phyloP scores from a whole-genome alignment of 768 basidiomycete species.

The Russula sp. region DNA sequence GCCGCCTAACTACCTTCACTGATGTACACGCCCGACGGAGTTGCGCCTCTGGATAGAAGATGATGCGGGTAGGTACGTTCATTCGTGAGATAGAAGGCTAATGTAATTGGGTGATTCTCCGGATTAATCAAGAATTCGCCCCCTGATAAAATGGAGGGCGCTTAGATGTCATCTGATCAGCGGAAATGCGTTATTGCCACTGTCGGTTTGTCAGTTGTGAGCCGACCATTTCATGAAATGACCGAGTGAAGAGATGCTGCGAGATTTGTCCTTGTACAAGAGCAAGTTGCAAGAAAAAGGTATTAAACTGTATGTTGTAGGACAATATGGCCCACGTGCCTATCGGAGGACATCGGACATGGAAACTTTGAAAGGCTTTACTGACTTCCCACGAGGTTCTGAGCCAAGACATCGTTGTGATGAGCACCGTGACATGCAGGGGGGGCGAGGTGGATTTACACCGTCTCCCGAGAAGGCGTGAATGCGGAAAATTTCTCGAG shows the following conservation, averaged over 20 bases:
- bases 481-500: constrained; percentile 3
- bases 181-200: not conserved
- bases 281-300: not conserved
- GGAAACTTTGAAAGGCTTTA: not conserved
- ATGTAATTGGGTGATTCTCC: constrained; percentile 1
- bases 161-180: not conserved
- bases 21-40: not conserved
- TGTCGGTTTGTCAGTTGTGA: not conserved
- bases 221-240: not conserved
- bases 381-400: constrained; percentile 2
- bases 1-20: not conserved
- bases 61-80: not conserved
- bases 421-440: not conserved
- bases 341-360: not conserved
- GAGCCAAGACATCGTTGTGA: constrained; percentile 1
- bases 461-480: not conserved
- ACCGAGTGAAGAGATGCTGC: not conserved
- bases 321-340: not conserved
- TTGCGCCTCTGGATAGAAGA: not conserved
- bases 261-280: not conserved
- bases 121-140: not conserved
- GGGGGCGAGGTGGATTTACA: not conserved
- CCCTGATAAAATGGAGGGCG: not conserved
- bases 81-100: not conserved
- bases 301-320: not conserved